Evolutionary conservation across 306 rosid genomes (phyloP), one percentile per base, ranked within the genome.

Genomic region (Vigna trinervia): DNA sequence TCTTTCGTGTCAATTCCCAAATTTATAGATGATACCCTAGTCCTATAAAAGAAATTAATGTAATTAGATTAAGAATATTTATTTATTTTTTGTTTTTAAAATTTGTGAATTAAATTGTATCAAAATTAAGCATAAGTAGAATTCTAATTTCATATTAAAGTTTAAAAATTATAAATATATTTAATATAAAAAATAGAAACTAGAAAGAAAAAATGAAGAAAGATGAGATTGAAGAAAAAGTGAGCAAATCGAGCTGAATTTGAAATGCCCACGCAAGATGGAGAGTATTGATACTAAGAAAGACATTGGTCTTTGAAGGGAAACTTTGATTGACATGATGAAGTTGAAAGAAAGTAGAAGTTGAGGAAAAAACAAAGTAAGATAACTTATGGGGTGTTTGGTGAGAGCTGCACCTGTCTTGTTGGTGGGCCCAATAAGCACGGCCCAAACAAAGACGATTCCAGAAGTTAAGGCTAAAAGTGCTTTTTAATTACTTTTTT

Each of bases 401-500:
- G 65, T 58, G 64, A 58, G 36, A 30, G 41, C 17, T 13, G 65
- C 65, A 59, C 19, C 3, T 30, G 12, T 2, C 67, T 38, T 38
- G 9, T 14, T 26, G 34, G 5, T 4, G 34, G 34, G 4, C 34
- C 34, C 34, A 30, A 30, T 4, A 30, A 63, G 39, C 8, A 23
- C 1, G 28, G 48, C 30, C 3, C n/a, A 63, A 63, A 9, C 7
- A 9, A 63, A 2, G 26, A 63, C 69, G 4, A 36, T n/a, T 63
- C 23, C 3, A 15, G 46, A 32, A 32, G 67, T 14, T 59, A 61
- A 61, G 67, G 23, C 45, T 32, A 20, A 15, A 62, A 7, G 41
- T 65, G 52, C 71, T 65, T 65, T 17, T 14, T 47, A 53, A 32
- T 39, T 65, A 51, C 71, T 65, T 65, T 63, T 28, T 36, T 64